Evolutionary conservation across 768 basidiomycete species (phyloP), one percentile per base, ranked within the genome.

Genomic region (Suillus subluteus): DNA sequence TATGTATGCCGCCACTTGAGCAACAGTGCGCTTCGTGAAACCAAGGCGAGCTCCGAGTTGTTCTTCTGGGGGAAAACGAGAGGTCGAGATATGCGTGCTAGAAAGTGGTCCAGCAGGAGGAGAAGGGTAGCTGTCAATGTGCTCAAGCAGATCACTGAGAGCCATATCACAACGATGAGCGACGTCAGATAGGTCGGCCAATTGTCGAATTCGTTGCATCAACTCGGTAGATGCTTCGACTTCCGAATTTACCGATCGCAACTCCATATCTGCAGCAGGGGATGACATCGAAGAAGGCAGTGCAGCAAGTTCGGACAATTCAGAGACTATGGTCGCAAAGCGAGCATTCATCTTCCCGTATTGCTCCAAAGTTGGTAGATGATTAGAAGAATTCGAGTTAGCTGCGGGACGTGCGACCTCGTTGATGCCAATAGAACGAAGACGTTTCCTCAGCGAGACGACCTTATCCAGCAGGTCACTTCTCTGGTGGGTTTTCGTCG

Each of bases 101-200:
- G 86, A 81, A 40, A 89, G 73, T 3, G 83, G 76, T 6, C 84
- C 82, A 35, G 80, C 74, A 6, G 89, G 89, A 40, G 81, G 74
- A 3, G 86, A 83, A 11, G 94, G 94, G 73, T 88, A 95, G 71
- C 91, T 93, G 74, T 96, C 94, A 63, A 95, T 83, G 72, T 95
- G 92, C 72, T 95, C 92, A 56, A 96, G 80, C 6, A 96, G 81
- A 75, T 95, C 92, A 71, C 94, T 96, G 54, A 95, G 81, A 26
- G 88, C 86, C n/a, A 82, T 79, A 73, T 96, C 94, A 70, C 92
- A 94, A 23, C 74, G 73, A 35, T 81, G 81, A 11, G 90, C 75
- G 43, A 80, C 73, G 26, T 81, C 77, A 6, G 82, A 76, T 58
- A 95, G 78, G n/a, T 81, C 78, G 12, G 83, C 85, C n/a, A 96